Evolutionary conservation across 2,329 filamentous ascomycete species (phyloP), one percentile per base, ranked within the genome.

Genomic region (Colletotrichum sansevieriae): DNA sequence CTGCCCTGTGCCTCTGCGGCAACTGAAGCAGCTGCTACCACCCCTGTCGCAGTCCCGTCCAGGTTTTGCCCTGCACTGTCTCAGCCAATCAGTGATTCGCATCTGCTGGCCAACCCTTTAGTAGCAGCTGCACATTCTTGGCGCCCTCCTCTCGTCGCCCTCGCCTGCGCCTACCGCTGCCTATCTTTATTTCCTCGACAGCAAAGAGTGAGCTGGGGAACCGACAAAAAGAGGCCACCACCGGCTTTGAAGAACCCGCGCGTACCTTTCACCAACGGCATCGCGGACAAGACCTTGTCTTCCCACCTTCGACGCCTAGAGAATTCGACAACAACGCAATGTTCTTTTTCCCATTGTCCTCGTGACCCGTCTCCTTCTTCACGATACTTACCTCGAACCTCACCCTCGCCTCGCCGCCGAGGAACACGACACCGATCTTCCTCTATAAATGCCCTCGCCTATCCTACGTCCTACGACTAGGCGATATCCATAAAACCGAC

Each of bases 51-150:
- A 20, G 33, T n/a, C 65, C 55, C 9, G 56, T 39, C 51, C 35
- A 22, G 37, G 60, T 65, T 62, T 39, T 25, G 47, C 59, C 55
- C 47, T 63, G 55, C 25, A 35, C 46, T 29, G 25, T 22, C 15
- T 39, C 39, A 33, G 60, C 69, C 69, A 71, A 71, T 71, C 57
- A 70, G n/a, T 49, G 54, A 64, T 39, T 25, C 58, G 33, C 35
- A 57, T 29, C 57, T 43, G 41, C 29, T 39, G 37, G 37, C 37
- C 62, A 69, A 51, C 63, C 44, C 25, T 67, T 60, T 43, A 55
- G 18, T 18, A 18, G 18, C 18, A 18, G 33, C 47, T 44, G 41
- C 39, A 20, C 25, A 37, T 47, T 39, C 67, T 67, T 63, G 55
- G 63, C 56, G 43, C 49, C 51, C 43, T 57, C 49, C 11, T 63